Conservation (phyloP, 169 alveolate genomes). For the Cryptosporidium muris region DNA sequence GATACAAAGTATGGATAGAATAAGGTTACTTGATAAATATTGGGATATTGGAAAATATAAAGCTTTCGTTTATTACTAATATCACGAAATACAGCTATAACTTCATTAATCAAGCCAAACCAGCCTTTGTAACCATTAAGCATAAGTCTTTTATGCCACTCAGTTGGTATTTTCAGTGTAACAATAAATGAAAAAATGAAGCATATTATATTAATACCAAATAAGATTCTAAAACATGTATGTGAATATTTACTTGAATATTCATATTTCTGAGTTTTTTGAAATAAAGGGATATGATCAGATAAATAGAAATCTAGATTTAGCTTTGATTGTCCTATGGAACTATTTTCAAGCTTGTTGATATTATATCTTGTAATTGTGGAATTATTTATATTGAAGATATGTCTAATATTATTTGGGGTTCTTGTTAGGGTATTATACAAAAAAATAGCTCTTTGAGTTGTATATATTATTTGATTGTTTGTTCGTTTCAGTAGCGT, state of each 20-base stretch:
- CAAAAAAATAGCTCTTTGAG: conserved; percentile 46
- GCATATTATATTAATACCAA: conserved; percentile 15
- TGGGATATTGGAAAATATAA: conserved; percentile 52
- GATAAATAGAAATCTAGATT: too few species aligned
- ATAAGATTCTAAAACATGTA: conserved; percentile 36
- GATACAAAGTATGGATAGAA: conserved; percentile 50
- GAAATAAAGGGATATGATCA: conserved; percentile 13
- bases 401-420: neutral
- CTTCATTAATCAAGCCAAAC: neutral
- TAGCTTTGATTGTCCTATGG: too few species aligned
- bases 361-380: too few species aligned
- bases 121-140: neutral
- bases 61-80: conserved; percentile 29
- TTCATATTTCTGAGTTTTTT: conserved; percentile 5
- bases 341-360: too few species aligned
- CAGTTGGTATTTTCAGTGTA: conserved; percentile 33
- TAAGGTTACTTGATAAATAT: conserved; percentile 38
- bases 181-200: conserved; percentile 16
- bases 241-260: neutral
- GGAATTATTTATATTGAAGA: too few species aligned
- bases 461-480: conserved; percentile 5
- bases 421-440: conserved; percentile 28
- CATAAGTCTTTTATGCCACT: conserved; percentile 4
- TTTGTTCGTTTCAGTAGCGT: conserved; percentile 56
- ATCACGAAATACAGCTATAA: neutral